Conservation (phyloP, 1,284 basidiomycete genomes). For the Ganoderma lingzhi region DNA sequence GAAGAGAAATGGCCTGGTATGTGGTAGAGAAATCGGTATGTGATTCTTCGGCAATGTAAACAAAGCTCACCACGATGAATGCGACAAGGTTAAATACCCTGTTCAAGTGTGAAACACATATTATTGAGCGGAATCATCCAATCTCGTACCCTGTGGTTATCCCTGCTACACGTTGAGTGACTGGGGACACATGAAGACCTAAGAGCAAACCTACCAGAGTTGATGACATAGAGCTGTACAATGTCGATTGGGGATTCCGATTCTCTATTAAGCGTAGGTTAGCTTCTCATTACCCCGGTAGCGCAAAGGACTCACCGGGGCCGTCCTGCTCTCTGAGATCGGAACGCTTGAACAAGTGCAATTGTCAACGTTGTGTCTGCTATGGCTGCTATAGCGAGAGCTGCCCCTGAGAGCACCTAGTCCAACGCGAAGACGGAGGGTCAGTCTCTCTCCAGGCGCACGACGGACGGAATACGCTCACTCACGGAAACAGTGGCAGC, state of each 20-base stretch:
- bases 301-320: neutral
- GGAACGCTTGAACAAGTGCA: neutral
- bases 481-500: neutral
- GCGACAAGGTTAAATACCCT: constrained; percentile 14
- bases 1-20: constrained; percentile 1
- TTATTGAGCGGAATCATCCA: neutral
- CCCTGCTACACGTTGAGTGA: neutral
- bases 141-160: constrained; percentile 7
- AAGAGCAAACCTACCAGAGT: constrained; percentile 6
- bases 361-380: constrained; percentile 10
- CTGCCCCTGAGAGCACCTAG: constrained; percentile 3
- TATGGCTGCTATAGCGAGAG: constrained; percentile 5
- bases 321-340: neutral
- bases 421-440: neutral
- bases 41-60: neutral
- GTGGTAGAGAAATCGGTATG: neutral
- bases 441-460: neutral
- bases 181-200: neutral
- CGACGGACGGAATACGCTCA: neutral
- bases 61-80: constrained; percentile 6
- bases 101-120: neutral
- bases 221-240: constrained; percentile 11
- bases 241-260: constrained; percentile 3
- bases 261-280: neutral
- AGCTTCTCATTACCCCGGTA: neutral